A percentile compares a stretch with the other conserved stretches of the same genome.
These are phyloP conservation scores for Beverwykella pulmonaria DNA, from an alignment of 495 filamentous ascomycete genomes.

Conservation along the genomic window DNA sequence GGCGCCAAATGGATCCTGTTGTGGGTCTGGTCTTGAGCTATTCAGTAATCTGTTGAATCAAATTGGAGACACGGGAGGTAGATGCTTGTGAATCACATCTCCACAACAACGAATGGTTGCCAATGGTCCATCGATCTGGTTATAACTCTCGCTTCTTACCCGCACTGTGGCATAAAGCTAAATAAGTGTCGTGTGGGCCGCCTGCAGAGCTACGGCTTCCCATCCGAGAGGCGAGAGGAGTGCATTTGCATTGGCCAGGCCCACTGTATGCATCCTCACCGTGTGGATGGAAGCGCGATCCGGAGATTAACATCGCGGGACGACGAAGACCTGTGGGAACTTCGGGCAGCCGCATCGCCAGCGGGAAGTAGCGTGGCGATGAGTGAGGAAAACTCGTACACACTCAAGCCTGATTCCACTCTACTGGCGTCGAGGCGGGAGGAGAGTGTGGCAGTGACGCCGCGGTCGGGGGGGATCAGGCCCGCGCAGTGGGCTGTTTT, in stretches of 20 bases:
- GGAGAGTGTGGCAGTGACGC: not conserved
- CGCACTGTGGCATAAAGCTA: not conserved
- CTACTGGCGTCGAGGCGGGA: constrained; percentile 8
- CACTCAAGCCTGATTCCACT: not conserved
- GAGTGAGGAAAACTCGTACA: not conserved
- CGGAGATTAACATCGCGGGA: constrained; percentile 20
- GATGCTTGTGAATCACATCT: not conserved
- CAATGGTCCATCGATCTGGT: not conserved
- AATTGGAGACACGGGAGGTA: not conserved
- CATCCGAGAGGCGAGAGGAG: constrained; percentile 1
- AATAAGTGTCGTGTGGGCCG: not conserved
- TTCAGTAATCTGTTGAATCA: not conserved
- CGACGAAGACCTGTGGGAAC: not conserved
- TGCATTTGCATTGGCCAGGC: not conserved
- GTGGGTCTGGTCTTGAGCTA: not conserved
- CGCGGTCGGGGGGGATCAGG: not conserved
- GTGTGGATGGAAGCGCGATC: not conserved
- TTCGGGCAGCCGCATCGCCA: not conserved
- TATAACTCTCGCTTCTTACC: not conserved
- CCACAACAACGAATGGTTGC: not conserved
- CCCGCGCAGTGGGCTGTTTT: not conserved
- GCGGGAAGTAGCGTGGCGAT: not conserved
- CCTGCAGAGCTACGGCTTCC: not conserved
- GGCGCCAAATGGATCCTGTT: not conserved
- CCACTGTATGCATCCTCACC: not conserved